These are phyloP conservation scores for Acacia melanoxylon DNA, from an alignment of 306 rosid species.

Conservation along the genomic window DNA sequence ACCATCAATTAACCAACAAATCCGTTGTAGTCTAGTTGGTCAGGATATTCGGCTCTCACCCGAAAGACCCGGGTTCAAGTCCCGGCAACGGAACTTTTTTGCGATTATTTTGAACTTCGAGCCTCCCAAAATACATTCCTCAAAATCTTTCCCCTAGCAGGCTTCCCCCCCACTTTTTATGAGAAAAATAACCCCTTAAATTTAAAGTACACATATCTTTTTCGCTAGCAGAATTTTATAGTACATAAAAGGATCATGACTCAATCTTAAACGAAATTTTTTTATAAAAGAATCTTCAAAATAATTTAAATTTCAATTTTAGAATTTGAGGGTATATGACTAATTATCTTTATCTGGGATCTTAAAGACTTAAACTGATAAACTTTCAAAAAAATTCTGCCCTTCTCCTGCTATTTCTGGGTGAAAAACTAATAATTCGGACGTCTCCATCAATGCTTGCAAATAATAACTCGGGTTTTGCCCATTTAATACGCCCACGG, in stretches of 20 bases:
- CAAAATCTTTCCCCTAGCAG: no score
- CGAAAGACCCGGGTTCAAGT: constrained; percentile 57
- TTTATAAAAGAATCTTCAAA: background rate
- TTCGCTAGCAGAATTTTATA: background rate
- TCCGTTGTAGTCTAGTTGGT: constrained; percentile 68
- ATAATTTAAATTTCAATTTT: no score
- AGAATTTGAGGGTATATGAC: background rate
- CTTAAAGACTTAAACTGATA: background rate
- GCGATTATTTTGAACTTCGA: background rate
- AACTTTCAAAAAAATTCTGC: background rate
- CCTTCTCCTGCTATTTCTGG: background rate
- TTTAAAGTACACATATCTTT: background rate
- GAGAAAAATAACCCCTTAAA: background rate
- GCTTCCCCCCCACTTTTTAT: no score
- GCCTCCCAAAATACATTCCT: no score
- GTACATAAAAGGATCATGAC: background rate
- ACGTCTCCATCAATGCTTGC: background rate
- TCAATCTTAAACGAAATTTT: background rate
- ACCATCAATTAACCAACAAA: background rate
- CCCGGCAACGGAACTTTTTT: constrained; percentile 54
- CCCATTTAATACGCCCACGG: background rate
- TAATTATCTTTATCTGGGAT: background rate
- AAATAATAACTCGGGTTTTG: background rate
- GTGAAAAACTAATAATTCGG: background rate
- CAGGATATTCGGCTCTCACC: constrained; percentile 57